Conservation (phyloP, 2,329 filamentous ascomycete genomes). For the Aspergillus arachidicola region DNA sequence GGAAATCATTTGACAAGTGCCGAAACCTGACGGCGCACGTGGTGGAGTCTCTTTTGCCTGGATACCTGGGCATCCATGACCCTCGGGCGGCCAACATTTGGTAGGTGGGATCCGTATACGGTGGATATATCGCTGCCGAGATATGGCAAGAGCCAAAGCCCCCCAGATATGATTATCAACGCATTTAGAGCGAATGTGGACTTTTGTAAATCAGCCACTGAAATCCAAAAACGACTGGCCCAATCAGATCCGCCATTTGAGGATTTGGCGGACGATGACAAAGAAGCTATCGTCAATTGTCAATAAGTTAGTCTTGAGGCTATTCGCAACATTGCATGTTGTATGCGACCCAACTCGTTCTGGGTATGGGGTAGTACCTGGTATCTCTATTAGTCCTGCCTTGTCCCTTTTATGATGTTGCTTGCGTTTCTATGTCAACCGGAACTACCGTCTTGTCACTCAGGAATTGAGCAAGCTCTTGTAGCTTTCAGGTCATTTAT, state of each 20-base stretch:
- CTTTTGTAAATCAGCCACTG: too few species aligned
- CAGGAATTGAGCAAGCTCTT: neutral
- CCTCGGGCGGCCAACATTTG: too few species aligned
- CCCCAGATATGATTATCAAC: too few species aligned
- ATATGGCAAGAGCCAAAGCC: too few species aligned
- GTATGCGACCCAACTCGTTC: conserved; percentile 6
- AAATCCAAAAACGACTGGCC: too few species aligned
- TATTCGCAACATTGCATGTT: conserved; percentile 7
- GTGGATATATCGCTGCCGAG: too few species aligned
- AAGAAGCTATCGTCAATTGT: neutral
- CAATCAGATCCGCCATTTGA: neutral
- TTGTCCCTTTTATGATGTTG: conserved; percentile 7
- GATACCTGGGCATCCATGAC: too few species aligned
- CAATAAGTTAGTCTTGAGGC: conserved; percentile 4
- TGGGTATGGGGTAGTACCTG: conserved; percentile 13
- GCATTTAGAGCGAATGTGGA: too few species aligned
- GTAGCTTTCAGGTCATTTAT: neutral
- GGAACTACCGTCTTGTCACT: neutral
- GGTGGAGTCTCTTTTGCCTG: conserved; percentile 2
- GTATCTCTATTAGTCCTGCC: conserved; percentile 15
- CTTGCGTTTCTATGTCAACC: neutral
- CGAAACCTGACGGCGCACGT: conserved; percentile 7
- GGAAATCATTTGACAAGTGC: neutral
- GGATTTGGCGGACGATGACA: neutral
- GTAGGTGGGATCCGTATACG: too few species aligned